A percentile compares a stretch with the other conserved stretches of the same genome.
phyloP scores from a whole-genome alignment of 768 basidiomycete species.

The Phanerodontia chrysosporium region DNA sequence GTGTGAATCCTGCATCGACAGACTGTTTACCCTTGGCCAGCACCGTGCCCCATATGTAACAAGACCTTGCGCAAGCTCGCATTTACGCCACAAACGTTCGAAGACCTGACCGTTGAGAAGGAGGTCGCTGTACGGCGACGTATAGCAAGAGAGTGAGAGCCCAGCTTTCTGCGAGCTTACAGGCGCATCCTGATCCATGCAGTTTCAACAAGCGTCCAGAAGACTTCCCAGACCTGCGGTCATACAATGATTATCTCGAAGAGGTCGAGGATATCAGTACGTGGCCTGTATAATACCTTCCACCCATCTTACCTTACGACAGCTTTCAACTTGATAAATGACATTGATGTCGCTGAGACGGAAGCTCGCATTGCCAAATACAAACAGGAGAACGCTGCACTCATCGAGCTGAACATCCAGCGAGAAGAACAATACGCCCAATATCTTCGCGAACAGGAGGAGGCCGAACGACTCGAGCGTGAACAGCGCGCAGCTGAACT shows the following conservation, averaged over 20 bases:
- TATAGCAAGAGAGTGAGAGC: constrained; percentile 80
- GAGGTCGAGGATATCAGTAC: constrained; percentile 88
- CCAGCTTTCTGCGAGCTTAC: no score
- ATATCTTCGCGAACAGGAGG: constrained; percentile 74
- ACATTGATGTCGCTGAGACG: constrained; percentile 74
- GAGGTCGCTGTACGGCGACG: constrained; percentile 87
- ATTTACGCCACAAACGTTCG: constrained; percentile 94
- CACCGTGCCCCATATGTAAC: constrained; percentile 91
- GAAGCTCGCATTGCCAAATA: constrained; percentile 80
- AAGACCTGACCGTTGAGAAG: constrained; percentile 89
- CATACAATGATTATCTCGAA: constrained; percentile 95
- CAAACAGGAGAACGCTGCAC: constrained; percentile 73
- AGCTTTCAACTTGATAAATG: constrained; percentile 96
- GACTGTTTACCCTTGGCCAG: constrained; percentile 94
- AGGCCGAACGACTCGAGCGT: constrained; percentile 66
- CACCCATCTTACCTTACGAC: constrained; percentile 6
- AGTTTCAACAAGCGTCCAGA: constrained; percentile 94
- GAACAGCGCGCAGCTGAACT: constrained; percentile 65
- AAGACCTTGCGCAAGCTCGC: constrained; percentile 86
- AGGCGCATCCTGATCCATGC: constrained; percentile 3
- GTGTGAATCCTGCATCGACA: constrained; percentile 98
- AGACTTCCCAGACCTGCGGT: constrained; percentile 75
- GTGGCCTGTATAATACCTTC: constrained; percentile 22
- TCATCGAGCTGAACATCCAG: constrained; percentile 81
- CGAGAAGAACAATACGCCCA: constrained; percentile 76